Base-by-base conservation (phyloP, 805 yeast species). In the Starmera dryadoides region DNA sequence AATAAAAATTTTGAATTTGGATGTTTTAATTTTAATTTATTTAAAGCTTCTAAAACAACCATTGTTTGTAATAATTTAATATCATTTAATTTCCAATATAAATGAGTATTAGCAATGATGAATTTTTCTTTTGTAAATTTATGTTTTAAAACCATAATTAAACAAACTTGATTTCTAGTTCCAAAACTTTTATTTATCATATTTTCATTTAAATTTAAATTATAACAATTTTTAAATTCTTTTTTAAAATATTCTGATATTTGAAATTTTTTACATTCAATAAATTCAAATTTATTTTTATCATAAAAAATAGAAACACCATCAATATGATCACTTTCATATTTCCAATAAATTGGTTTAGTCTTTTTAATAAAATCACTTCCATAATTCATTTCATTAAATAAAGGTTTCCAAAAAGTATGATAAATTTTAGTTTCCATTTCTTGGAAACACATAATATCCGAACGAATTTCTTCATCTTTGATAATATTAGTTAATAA, bases 371-470 rank as follows among this genome's bases (percentile, higher is more conserved):
- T 64, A 47, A 68, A 77, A 10, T 63, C 48, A 2, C 79, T 69
- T 2, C 64, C 68, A 50, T 67, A 78, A n/a, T 70, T 66, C 33
- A 51, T 40, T 20, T 55, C 43, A 0, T 50, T 46, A 42, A 62
- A 54, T 40, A 50, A 41, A 5, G 59, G 52, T 20, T 52, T 46
- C 79, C 78, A 73, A 30, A 57, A 59, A 6, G 51, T 44, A 10
- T 58, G 35, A 43, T 67, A 73, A n/a, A 67, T 64, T 16, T 53
- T 53, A 18, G 58, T 49, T 17, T 75, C 77, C 63, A 74, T 56
- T 55, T 74, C 79, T 45, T 74, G 79, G 42, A 74, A 61, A 50
- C 84, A 79, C 79, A 79, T 73, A 8, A 79, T 69, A 48, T 77
- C 84, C 17, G 76, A 60, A 17, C 57, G 34, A 6, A 68, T 39